These are phyloP conservation scores for Entomortierella lignicola DNA, from an alignment of 192 early-diverging fungal genomes.

Conservation along the genomic window DNA sequence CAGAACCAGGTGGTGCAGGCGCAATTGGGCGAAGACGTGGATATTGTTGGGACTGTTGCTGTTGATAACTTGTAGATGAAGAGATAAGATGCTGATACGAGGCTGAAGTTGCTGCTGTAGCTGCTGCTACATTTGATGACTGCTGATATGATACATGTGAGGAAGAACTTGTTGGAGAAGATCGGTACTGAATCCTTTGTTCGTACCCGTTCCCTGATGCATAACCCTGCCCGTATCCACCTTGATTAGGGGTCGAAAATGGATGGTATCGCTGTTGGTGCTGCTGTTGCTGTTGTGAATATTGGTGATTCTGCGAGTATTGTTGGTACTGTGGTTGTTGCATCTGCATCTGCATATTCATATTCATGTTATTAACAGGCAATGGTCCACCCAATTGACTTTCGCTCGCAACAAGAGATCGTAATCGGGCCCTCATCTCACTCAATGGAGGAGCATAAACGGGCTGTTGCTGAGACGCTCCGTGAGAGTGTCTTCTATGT, in stretches of 20 bases:
- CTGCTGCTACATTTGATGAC: background rate
- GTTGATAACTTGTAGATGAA: too few relatives aligned
- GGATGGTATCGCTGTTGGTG: background rate
- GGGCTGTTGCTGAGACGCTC: too few relatives aligned
- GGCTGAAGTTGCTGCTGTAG: background rate
- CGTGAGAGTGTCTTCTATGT: too few relatives aligned
- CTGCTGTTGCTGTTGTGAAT: background rate
- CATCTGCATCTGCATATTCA: background rate
- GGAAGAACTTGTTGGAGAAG: too few relatives aligned
- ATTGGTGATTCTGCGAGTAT: background rate
- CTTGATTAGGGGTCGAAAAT: too few relatives aligned
- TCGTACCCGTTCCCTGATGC: too few relatives aligned
- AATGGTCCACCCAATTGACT: slow-evolving; percentile 21
- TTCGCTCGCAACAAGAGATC: slow-evolving; percentile 16
- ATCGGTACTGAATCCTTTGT: too few relatives aligned
- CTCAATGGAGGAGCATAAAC: too few relatives aligned
- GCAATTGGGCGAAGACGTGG: background rate
- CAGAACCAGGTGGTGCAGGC: background rate
- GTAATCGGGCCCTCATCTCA: slow-evolving; percentile 1
- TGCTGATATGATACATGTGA: too few relatives aligned
- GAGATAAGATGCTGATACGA: too few relatives aligned
- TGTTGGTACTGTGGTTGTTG: slow-evolving; percentile 6
- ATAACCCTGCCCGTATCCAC: too few relatives aligned
- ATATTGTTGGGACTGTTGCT: background rate
- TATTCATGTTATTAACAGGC: slow-evolving; percentile 14